Base-by-base conservation (phyloP, 2,329 filamentous ascomycete genomes). In the Penicillium sp. region DNA sequence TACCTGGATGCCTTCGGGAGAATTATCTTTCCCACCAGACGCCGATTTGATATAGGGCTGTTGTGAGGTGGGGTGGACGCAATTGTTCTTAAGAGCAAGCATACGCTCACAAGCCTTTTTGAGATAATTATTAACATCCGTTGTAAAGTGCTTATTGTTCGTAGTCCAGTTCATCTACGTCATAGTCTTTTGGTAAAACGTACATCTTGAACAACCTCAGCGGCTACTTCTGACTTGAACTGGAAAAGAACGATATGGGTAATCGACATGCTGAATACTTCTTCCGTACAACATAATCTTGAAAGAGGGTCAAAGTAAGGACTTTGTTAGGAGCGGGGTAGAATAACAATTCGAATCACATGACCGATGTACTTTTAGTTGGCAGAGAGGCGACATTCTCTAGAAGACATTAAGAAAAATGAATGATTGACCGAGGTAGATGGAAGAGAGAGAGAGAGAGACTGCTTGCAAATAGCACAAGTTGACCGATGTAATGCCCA, bases 231-330 rank as follows among this genome's bases (percentile, higher is more conserved):
- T 0, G 82, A 71, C 67, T 87, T 86, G 77, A 89, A 89, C 60
- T 85, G 79, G 66, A 90, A 87, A 27, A 89, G 77, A 3, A 90
- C 87, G 50, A 90, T 81, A 69, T 90, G 88, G n/a, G 84, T 77
- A 64, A 90, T 79, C 0, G 84, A 69, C 86, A 89, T 89, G 3
- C n/a, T 58, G 59, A 6, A 19, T 25, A 25, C n/a, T 53, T 19
- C 13, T 21, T 13, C 10, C 6, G 15, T 9, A 2, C 6, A 7
- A 42, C 39, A 39, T 29, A 6, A 42, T 15, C 1, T 15, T 51
- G 36, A 1, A 15, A 19, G 4, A 12, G 4, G 1, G 15, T 33
- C 19, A 33, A 29, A 13, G 31, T 15, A 48, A 15, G 4, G 21
- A 19, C 23, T 19, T 29, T 17, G 23, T 6, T 43, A 25, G 9